Base-by-base conservation (phyloP, 2,329 filamentous ascomycete genomes). In the Pseudocercospora crystallina region DNA sequence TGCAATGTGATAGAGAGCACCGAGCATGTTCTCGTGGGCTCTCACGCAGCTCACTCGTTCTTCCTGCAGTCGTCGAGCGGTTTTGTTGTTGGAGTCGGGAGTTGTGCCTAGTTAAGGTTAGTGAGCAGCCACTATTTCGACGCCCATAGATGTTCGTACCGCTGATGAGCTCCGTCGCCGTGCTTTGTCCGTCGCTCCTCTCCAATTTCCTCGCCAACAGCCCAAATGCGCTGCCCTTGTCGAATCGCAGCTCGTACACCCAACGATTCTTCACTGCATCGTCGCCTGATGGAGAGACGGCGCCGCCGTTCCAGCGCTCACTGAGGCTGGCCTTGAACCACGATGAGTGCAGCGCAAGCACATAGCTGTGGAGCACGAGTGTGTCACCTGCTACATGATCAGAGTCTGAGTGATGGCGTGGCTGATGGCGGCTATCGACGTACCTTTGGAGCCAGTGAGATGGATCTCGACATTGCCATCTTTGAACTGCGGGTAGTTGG, bases 271-370 rank as follows among this genome's bases (percentile, higher is more conserved):
- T 46, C 11, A 14, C 17, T 7, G 13, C 37, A n/a, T 43, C 31
- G 30, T 30, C 29, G 5, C 14, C 8, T 10, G 17, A 7, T 4
- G 20, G 20, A 3, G 20, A 7, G 20, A 3, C 20, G 12, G 31
- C 41, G 17, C 37, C 14, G n/a, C 26, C 35, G 26, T 37, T 47
- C 52, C 47, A 54, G 12, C 43, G 47, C 33, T 44, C 47, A 32
- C 48, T 47, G 29, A 54, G 15, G 26, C 47, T 51, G 7, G 52
- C 52, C 29, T 51, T 51, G 48, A 54, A 51, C 47, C 47, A 54
- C 30, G 29, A 17, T n/a, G 43, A 51, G 41, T 54, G 52, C 8
- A 51, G 43, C 5, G 42, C 38, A 8, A 54, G 43, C 17, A 47
- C 42, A n/a, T 46, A 30, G 32, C 52, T 51, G 30, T 51, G 52